Percentiles rank a stretch among this genome's conserved stretches.
Conservation (phyloP, 768 basidiomycete species). For the Podaxis sp. region DNA sequence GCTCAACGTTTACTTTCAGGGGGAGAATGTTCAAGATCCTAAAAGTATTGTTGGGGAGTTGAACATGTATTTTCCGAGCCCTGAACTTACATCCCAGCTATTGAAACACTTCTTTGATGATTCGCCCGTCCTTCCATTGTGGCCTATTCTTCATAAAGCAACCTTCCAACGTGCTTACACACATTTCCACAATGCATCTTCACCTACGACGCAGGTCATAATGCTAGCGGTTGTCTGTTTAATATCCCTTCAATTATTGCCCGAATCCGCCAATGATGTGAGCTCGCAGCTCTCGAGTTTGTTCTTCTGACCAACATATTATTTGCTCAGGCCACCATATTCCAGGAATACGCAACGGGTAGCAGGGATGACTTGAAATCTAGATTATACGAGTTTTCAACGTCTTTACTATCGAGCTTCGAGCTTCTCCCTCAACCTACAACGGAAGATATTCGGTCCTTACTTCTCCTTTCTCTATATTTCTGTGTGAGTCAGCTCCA, state of each 20-base stretch:
- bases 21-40: neutral
- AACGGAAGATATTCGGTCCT: constrained; percentile 16
- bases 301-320: neutral
- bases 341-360: constrained; percentile 14
- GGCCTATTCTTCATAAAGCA: constrained; percentile 18
- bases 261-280: constrained; percentile 16
- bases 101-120: constrained; percentile 18
- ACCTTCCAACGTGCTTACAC: constrained; percentile 13
- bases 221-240: constrained; percentile 18
- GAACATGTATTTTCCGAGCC: constrained; percentile 18
- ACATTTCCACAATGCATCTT: neutral
- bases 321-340: constrained; percentile 10
- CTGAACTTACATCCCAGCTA: constrained; percentile 15
- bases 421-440: constrained; percentile 10
- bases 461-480: constrained; percentile 15
- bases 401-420: constrained; percentile 9
- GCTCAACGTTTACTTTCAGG: neutral
- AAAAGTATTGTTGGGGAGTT: constrained; percentile 10
- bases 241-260: constrained; percentile 20
- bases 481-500: constrained; percentile 8
- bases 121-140: constrained; percentile 18
- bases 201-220: constrained; percentile 15
- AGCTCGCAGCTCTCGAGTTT: neutral
- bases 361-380: constrained; percentile 16
- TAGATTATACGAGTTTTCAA: constrained; percentile 17